A percentile compares a stretch with the other conserved stretches of the same genome.
Evolutionary conservation across 768 basidiomycete genomes (phyloP).

Genomic region (Mycena albidolilacea): DNA sequence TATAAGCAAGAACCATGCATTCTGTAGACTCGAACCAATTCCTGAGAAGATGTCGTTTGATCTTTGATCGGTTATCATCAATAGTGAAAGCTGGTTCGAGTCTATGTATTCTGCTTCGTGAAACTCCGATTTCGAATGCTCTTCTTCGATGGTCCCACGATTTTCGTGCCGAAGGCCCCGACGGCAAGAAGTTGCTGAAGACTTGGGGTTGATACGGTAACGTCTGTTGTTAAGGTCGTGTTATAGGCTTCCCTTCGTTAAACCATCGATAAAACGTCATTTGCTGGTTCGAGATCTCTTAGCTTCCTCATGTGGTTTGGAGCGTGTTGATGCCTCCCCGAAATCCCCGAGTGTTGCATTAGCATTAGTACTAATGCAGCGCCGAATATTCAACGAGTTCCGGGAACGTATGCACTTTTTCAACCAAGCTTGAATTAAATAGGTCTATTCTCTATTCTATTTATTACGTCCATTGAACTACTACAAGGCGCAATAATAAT

Average conservation of each 20-base stretch:
- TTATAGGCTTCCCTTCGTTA: background rate
- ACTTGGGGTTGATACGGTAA: slow-evolving; percentile 7
- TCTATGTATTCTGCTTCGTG: no score
- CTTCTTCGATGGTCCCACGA: background rate
- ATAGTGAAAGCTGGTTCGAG: no score
- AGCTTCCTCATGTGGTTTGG: background rate
- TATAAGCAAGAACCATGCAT: no score
- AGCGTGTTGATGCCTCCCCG: slow-evolving; percentile 1
- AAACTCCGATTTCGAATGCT: no score
- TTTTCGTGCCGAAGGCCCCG: slow-evolving; percentile 6
- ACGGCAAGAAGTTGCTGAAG: background rate
- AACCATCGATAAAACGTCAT: slow-evolving; percentile 18
- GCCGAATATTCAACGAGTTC: background rate
- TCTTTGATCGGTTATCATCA: no score
- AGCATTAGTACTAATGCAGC: background rate
- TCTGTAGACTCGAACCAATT: no score
- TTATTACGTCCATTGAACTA: slow-evolving; percentile 16
- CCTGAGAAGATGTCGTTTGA: no score
- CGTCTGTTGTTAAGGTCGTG: slow-evolving; percentile 6
- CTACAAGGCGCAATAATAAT: slow-evolving; percentile 32
- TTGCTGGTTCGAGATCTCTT: background rate
- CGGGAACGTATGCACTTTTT: background rate
- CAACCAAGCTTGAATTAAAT: background rate
- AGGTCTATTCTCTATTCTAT: slow-evolving; percentile 7
- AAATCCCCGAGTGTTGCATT: slow-evolving; percentile 9